A percentile compares a stretch with the other conserved stretches of the same genome.
Evolutionary conservation across 2,329 filamentous ascomycete species (phyloP).

Genomic region (Graphium sp.): DNA sequence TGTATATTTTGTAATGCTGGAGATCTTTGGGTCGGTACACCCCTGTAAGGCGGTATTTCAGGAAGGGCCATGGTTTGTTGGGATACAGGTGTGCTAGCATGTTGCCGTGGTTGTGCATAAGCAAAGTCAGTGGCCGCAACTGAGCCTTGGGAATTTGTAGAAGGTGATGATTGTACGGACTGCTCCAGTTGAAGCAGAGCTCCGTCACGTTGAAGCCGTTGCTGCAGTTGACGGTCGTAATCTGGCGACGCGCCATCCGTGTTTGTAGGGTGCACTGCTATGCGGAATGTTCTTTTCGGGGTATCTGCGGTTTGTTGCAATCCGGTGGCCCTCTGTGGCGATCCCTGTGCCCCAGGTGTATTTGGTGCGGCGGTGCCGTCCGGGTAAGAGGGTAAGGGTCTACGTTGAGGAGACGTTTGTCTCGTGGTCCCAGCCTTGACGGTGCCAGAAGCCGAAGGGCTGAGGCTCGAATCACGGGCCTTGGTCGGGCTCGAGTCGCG

Average conservation of each 20-base stretch:
- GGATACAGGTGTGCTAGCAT: constrained; percentile 1
- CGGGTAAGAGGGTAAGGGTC: constrained; percentile 23
- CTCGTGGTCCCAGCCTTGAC: constrained; percentile 38
- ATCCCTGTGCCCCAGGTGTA: too few species aligned
- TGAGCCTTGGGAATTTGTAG: constrained; percentile 1
- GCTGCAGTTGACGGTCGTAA: constrained; percentile 42
- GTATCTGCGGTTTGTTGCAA: too few species aligned
- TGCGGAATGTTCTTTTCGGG: too few species aligned
- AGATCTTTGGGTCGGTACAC: constrained; percentile 15
- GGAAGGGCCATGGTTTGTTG: constrained; percentile 22
- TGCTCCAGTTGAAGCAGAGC: constrained; percentile 32
- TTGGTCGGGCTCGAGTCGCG: constrained; percentile 36
- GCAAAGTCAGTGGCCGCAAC: not conserved
- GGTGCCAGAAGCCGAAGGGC: constrained; percentile 28
- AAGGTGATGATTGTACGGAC: constrained; percentile 11
- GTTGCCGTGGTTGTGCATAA: constrained; percentile 1
- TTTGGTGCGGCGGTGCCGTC: too few species aligned
- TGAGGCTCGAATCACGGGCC: constrained; percentile 23
- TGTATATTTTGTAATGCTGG: too few species aligned
- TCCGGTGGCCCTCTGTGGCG: too few species aligned
- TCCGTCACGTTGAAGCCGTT: constrained; percentile 48
- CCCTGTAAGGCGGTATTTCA: constrained; percentile 38
- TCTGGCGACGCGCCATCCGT: constrained; percentile 19
- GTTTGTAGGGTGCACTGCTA: too few species aligned
- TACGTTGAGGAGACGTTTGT: constrained; percentile 43